Evolutionary conservation across 306 rosid species (phyloP).

Genomic region (cucumber (Cucumis sativus)): Cucumber_9930_V3 NC_026657.2:31306001-31306500

Average conservation of each 20-base stretch:
- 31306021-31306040: too few species aligned
- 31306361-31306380: neutral
- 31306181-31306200: neutral
- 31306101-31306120: neutral
- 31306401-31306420: neutral
- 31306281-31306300: conserved; percentile 1
- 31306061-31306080: neutral
- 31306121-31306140: neutral
- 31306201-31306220: neutral
- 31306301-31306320: neutral
- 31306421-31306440: conserved; percentile 51
- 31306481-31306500: neutral
- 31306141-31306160: neutral
- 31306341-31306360: neutral
- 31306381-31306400: neutral
- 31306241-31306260: neutral
- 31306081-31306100: neutral
- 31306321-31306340: neutral
- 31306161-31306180: neutral
- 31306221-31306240: neutral
- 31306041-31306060: neutral
- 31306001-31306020: too few species aligned
- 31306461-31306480: neutral
- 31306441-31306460: conserved; percentile 52
- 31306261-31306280: neutral